A percentile compares a stretch with the other conserved stretches of the same genome.
Conservation (phyloP, 164 flowering plant species). For the Liquidambar formosana region DNA sequence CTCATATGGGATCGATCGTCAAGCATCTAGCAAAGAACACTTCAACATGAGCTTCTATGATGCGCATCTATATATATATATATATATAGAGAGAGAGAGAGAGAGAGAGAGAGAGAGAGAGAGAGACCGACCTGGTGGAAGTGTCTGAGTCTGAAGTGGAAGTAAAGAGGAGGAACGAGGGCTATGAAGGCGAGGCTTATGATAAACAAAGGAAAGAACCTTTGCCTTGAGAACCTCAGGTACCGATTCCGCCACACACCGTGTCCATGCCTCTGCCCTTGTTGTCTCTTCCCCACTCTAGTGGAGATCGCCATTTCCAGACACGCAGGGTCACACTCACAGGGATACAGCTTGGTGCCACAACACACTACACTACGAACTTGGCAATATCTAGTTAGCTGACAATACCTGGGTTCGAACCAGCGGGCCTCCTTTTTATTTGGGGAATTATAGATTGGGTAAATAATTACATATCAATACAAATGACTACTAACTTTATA, state of each 20-base stretch:
- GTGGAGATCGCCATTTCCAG: conserved; percentile 4
- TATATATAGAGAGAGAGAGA: background rate
- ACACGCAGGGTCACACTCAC: no score
- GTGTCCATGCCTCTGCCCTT: background rate
- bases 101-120: conserved; percentile 3
- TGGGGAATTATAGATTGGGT: no score
- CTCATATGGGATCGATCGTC: no score
- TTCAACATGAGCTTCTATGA: no score
- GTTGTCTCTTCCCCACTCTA: background rate
- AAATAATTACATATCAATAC: no score
- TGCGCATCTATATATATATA: background rate
- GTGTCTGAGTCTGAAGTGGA: conserved; percentile 73
- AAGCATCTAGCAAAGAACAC: no score
- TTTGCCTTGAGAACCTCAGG: conserved; percentile 1
- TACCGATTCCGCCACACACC: background rate
- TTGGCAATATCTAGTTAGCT: no score
- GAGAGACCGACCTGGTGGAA: conserved; percentile 49
- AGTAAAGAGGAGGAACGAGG: conserved; percentile 69
- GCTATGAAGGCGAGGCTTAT: conserved; percentile 55
- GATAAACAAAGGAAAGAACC: conserved; percentile 29
- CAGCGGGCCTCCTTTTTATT: no score
- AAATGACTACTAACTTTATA: no score
- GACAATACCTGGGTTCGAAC: no score
- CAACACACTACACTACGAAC: no score
- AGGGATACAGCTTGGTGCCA: no score